phyloP scores from a whole-genome alignment of 192 early-diverging fungal genomes.

The Podila verticillata region DNA sequence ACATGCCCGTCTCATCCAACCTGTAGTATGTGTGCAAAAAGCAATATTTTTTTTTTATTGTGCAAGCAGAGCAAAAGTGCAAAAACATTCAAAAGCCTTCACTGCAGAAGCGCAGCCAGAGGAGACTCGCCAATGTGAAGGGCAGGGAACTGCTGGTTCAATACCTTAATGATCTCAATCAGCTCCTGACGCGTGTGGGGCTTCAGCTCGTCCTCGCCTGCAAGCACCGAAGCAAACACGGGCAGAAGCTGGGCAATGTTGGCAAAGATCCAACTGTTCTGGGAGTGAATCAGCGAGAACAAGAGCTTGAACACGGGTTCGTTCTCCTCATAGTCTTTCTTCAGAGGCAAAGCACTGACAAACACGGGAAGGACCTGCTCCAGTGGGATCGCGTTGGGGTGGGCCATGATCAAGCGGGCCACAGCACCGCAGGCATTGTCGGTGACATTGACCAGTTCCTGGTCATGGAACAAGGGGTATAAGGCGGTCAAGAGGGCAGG shows the following conservation, averaged over 20 bases:
- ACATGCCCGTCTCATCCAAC: neutral
- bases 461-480: conserved; percentile 62
- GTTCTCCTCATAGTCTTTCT: conserved; percentile 78
- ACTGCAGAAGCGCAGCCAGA: conserved; percentile 42
- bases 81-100: neutral
- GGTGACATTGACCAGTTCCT: conserved; percentile 58
- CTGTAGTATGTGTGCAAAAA: too few species aligned
- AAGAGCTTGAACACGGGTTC: conserved; percentile 76
- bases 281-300: conserved; percentile 65
- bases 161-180: conserved; percentile 59
- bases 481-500: conserved; percentile 62
- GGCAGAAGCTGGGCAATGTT: conserved; percentile 61
- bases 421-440: conserved; percentile 86
- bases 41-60: neutral
- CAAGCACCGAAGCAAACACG: conserved; percentile 62
- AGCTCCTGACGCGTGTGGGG: conserved; percentile 58
- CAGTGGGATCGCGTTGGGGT: conserved; percentile 75
- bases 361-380: conserved; percentile 75
- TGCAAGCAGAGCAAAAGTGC: neutral
- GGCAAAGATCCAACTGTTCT: conserved; percentile 60
- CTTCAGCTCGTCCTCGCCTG: conserved; percentile 59
- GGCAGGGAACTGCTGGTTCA: conserved; percentile 41
- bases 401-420: conserved; percentile 71
- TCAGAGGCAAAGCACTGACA: conserved; percentile 70
- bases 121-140: conserved; percentile 43